Base-by-base conservation (phyloP, 2,329 filamentous ascomycete genomes). In the Cladosporium sp. region DNA sequence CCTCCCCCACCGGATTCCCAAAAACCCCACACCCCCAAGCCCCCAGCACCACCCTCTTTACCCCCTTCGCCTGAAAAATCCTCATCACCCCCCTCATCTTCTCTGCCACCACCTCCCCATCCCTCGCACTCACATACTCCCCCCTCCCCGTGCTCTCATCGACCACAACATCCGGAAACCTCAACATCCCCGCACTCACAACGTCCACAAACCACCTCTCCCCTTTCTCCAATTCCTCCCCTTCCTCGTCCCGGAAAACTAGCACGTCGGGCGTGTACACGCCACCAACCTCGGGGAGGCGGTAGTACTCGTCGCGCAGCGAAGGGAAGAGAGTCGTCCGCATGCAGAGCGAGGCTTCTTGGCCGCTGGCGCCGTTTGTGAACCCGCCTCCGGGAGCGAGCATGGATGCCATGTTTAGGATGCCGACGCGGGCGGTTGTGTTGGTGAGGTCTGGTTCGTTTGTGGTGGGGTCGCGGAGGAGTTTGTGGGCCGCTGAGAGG, bases 11-110 rank as follows among this genome's bases (percentile, higher is more conserved):
- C 0, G 80, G 80, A 51, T 84, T 83, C 0, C 78, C 79, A 51
- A 82, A 82, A 0, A 78, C 79, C 2, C 80, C 80, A 53, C 79
- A 83, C 0, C 81, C 80, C 78, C 80, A 83, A 0, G 80, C 79
- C 0, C 80, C 81, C 0, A 84, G 66, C 0, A 84, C 76, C 0
- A 83, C 55, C 50, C 67, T 73, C 20, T 62, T 67, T 3, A 69
- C 68, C 0, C 74, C 72, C 50, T 70, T 72, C 0, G 64, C 59
- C 4, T 66, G 59, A 3, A 71, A 67, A 4, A 82, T 72, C 1
- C 78, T 67, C 62, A 84, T 59, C 2, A 82, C 78, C 3, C 69
- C 71, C 22, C 68, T 67, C 72, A 84, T 82, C 64, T 82, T 83
- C 4, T 62, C 61, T 16, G 72, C 53, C 0, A 71, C 72, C 5